Evolutionary conservation across 768 basidiomycete species (phyloP).

Genomic region (Phaffia tasmanica): DNA sequence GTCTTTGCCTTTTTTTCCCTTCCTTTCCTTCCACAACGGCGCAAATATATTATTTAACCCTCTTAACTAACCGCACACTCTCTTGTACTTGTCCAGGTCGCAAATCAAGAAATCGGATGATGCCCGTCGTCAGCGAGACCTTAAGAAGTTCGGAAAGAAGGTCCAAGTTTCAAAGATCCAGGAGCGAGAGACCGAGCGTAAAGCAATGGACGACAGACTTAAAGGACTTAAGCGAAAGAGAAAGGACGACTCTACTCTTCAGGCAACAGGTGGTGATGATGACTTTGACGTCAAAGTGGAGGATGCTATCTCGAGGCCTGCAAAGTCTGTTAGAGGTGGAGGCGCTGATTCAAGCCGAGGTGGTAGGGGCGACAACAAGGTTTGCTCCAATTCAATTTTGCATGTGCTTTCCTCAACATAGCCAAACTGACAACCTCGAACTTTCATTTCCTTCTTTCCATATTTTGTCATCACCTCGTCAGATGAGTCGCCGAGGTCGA

Average conservation of each 20-base stretch:
- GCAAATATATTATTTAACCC: not conserved
- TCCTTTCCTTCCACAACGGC: not conserved
- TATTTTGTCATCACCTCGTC: slow-evolving; percentile 50
- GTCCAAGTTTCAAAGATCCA: slow-evolving; percentile 90
- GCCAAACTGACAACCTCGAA: not conserved
- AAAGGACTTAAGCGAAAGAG: slow-evolving; percentile 85
- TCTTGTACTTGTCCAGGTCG: not conserved
- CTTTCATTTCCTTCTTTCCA: slow-evolving; percentile 40
- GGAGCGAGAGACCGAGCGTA: slow-evolving; percentile 77
- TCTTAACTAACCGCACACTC: not conserved
- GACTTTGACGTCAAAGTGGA: slow-evolving; percentile 85
- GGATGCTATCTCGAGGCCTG: slow-evolving; percentile 52
- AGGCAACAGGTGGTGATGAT: slow-evolving; percentile 47
- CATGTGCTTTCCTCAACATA: not conserved
- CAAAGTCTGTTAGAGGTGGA: slow-evolving; percentile 25
- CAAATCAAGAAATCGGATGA: slow-evolving; percentile 80
- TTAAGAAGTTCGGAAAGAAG: slow-evolving; percentile 97
- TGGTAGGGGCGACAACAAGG: slow-evolving; percentile 33
- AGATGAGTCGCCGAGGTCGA: slow-evolving; percentile 51
- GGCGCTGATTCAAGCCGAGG: slow-evolving; percentile 27
- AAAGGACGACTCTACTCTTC: slow-evolving; percentile 62
- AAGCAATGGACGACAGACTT: slow-evolving; percentile 76
- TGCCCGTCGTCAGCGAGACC: slow-evolving; percentile 78
- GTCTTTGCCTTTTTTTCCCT: not conserved
- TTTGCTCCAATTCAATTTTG: slow-evolving; percentile 4